These are phyloP conservation scores for Mariannaea elegans DNA, from an alignment of 2,329 filamentous ascomycete genomes.

Conservation along the genomic window DNA sequence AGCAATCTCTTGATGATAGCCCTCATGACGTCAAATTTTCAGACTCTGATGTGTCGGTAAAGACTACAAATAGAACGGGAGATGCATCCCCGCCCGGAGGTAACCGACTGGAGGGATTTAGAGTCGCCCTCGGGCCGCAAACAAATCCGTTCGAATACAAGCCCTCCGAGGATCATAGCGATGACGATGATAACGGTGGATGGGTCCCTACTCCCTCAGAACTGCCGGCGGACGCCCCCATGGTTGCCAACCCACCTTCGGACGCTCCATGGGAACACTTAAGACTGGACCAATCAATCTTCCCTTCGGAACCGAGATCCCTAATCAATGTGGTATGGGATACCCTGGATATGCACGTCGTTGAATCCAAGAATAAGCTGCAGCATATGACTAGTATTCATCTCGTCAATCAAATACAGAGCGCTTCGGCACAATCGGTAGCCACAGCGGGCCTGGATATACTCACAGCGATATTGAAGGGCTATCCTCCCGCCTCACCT, in stretches of 20 bases:
- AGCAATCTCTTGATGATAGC: too few relatives aligned
- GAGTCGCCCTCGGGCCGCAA: too few relatives aligned
- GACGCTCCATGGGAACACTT: conserved; percentile 40
- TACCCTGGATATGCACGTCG: conserved; percentile 56
- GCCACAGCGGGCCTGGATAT: conserved; percentile 53
- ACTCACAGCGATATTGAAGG: conserved; percentile 52
- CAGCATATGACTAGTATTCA: conserved; percentile 50
- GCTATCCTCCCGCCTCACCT: conserved; percentile 48
- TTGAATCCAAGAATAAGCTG: conserved; percentile 55
- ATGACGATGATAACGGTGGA: conserved; percentile 40
- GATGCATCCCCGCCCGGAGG: too few relatives aligned
- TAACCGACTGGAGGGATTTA: too few relatives aligned
- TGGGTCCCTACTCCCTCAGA: conserved; percentile 50
- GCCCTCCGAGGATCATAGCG: conserved; percentile 35
- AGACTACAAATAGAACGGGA: too few relatives aligned
- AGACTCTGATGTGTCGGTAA: too few relatives aligned
- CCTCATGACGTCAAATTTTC: too few relatives aligned
- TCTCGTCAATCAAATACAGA: conserved; percentile 52
- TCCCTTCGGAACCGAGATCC: conserved; percentile 46
- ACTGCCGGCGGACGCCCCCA: conserved; percentile 54
- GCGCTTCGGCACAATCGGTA: conserved; percentile 50
- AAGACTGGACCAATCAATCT: conserved; percentile 48
- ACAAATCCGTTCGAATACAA: too few relatives aligned
- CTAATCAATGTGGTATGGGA: conserved; percentile 57
- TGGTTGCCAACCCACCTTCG: conserved; percentile 42